Evolutionary conservation across 2,329 filamentous ascomycete genomes (phyloP), one percentile per base, ranked within the genome.

Genomic region (Stylonectria norvegica): DNA sequence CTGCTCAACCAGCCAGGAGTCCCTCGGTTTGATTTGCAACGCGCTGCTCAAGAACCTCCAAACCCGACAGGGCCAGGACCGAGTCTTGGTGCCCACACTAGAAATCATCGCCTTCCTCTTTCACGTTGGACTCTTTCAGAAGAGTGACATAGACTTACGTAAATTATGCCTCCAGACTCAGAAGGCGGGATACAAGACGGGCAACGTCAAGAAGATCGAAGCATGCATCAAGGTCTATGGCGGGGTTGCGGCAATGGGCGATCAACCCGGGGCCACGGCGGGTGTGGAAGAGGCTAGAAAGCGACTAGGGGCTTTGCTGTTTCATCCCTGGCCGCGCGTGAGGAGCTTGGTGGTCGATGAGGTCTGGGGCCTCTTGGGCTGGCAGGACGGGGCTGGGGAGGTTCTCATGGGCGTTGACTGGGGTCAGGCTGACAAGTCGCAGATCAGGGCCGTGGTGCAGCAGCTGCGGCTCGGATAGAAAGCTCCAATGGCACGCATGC

Each of bases 301-400:
- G 58, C 86, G 89, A 60, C 67, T 96, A 28, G 76, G 77, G 0
- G 80, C 76, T 16, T 78, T 95, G 70, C 68, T 95, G 48, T 65
- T 80, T 42, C 91, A 95, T 68, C 87, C 88, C 1, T 95, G 88
- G 72, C 89, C 90, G 5, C 78, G 78, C 55, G 81, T 94, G 52
- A 67, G 82, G 45, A 75, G 64, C 45, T 60, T 71, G 32, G 79
- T 79, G 12, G 72, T 79, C 4, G 81, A 85, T 51, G 77, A 79
- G 61, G 59, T 84, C 22, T 84, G 75, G 76, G 66, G 60, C 14
- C 50, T 75, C 40, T 49, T 66, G 20, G 58, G 57, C 6, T 60
- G 57, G 8, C 42, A 50, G 17, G 61, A 50, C 11, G 52, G 56
- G 36, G 47, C 48, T 7, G 60, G 52, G 14, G 53, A 61, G 40